Conservation (phyloP, 2,329 filamentous ascomycete genomes). For the Colletotrichum sp. region DNA sequence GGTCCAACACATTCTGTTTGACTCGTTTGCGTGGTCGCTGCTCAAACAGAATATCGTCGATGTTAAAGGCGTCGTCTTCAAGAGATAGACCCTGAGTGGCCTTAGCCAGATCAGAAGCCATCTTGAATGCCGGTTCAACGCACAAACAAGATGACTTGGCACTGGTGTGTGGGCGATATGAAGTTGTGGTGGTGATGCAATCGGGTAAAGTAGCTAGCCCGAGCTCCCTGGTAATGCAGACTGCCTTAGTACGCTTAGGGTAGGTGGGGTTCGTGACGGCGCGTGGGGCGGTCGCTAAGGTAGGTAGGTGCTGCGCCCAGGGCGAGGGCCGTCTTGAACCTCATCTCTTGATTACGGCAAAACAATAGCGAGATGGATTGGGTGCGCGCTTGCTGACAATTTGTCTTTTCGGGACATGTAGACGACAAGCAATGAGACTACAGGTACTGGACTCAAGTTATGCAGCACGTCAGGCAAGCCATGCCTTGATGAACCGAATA, state of each 20-base stretch:
- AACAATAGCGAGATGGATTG: neutral
- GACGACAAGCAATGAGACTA: neutral
- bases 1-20: slow-evolving; percentile 60
- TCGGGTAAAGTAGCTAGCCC: neutral
- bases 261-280: neutral
- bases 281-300: neutral
- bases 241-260: neutral
- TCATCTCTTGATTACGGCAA: neutral
- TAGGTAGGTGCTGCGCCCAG: neutral
- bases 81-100: slow-evolving; percentile 18
- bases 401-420: neutral
- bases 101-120: slow-evolving; percentile 17
- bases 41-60: slow-evolving; percentile 64
- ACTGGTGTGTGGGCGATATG: neutral
- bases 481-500: neutral
- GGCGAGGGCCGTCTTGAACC: neutral
- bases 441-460: neutral
- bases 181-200: neutral
- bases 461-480: neutral
- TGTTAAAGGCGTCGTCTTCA: slow-evolving; percentile 27
- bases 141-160: neutral
- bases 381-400: neutral
- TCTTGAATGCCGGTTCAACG: neutral
- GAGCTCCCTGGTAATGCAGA: neutral
- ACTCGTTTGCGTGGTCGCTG: slow-evolving; percentile 44